Evolutionary conservation across 192 early-diverging fungal genomes (phyloP).

Genomic region (Podila verticillata): DNA sequence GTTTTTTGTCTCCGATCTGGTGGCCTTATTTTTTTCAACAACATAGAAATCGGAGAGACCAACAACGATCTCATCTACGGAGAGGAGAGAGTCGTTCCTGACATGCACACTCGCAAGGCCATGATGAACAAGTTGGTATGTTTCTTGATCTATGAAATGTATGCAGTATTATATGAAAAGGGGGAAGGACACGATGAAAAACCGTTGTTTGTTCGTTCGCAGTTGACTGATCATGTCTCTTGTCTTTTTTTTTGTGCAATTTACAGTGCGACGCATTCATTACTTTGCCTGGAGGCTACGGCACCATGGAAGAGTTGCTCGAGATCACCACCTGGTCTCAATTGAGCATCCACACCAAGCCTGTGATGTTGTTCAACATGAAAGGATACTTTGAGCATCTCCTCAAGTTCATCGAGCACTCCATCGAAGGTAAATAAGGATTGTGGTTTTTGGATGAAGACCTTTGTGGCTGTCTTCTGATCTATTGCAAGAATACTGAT

Average conservation of each 20-base stretch:
- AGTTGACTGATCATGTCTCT: background rate
- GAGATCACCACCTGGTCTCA: conserved; percentile 86
- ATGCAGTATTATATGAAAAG: background rate
- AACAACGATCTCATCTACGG: conserved; percentile 53
- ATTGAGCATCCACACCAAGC: conserved; percentile 83
- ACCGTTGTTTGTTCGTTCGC: background rate
- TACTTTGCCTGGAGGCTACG: conserved; percentile 87
- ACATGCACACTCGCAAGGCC: conserved; percentile 88
- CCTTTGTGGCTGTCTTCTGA: background rate
- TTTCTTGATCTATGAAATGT: background rate
- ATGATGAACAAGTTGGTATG: conserved; percentile 73
- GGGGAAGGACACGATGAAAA: background rate
- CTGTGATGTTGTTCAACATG: conserved; percentile 81
- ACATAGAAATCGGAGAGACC: conserved; percentile 7
- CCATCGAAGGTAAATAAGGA: conserved; percentile 56
- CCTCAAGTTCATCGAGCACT: conserved; percentile 67
- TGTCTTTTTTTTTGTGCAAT: background rate
- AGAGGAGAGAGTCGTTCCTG: conserved; percentile 70
- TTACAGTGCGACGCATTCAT: conserved; percentile 74
- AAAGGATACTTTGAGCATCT: conserved; percentile 81
- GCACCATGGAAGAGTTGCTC: conserved; percentile 89
- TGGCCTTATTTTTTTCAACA: background rate
- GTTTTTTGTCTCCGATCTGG: background rate
- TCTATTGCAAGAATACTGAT: background rate
- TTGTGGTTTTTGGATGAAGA: background rate